Evolutionary conservation across 768 basidiomycete species (phyloP), one percentile per base, ranked within the genome.

Genomic region (Candolleomyces aberdarensis): DNA sequence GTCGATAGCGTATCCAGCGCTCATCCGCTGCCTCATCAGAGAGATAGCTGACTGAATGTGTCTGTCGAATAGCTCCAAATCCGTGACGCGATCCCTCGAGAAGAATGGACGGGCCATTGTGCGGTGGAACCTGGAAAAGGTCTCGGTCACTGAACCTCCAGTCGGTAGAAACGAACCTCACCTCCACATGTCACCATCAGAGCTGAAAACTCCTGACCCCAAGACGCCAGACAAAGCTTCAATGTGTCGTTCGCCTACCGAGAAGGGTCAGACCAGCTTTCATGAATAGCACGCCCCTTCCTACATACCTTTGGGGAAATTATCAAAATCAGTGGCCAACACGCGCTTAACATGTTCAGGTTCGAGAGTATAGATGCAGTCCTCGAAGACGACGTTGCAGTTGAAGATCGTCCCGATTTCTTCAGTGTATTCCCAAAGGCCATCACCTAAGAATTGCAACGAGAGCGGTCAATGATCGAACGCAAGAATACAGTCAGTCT

Each of bases 161-260:
- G 26, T 26, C 26, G n/a, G 40, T 13, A 11, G 40, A 32, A 19
- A 29, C 4, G 22, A 43, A 5, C 43, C 62, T 15, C 44, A 59
- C 62, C 59, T 63, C 62, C 62, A 63, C 52, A 63, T 59, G 5
- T 63, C 62, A 14, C 87, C 86, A 58, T 88, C 86, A 14, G 85
- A 83, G 64, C 89, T 88, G 69, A 89, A 89, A 5, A 89, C 84
- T 0, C 88, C 88, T 10, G 78, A 78, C 0, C 88, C 88, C 17
- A 89, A 71, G 14, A 88, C 75, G 2, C 78, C 74, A 5, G 70
- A 69, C 76, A 83, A 76, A 11, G 74, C 74, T 19, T 71, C 63
- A 51, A 73, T 78, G 56, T 85, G 80, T 20, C 71, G 71, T 60
- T 76, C 67, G 20, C 81, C 81, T 81, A 50, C 13, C 13, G 41